Evolutionary conservation across 1,284 basidiomycete genomes (phyloP), one percentile per base, ranked within the genome.

Genomic region (Rhodotorula sp.): DNA sequence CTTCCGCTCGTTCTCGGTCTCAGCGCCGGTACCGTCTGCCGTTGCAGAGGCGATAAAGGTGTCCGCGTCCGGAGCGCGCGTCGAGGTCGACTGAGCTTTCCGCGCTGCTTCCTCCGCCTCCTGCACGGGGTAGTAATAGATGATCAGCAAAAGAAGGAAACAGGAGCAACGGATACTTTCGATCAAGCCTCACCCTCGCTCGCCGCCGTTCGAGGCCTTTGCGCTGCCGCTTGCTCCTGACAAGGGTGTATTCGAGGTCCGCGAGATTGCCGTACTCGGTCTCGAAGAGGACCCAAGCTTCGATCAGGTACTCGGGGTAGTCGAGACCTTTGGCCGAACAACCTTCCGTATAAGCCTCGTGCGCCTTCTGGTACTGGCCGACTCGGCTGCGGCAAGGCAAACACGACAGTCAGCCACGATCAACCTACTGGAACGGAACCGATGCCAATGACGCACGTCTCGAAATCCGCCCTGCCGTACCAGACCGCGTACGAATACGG

Each of bases 291-390:
- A 89, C 79, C 89, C 92, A 97, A 0, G 90, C 89, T 69, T 94
- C 90, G 87, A 92, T 92, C 8, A 98, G 83, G 4, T 88, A 89
- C 80, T 97, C 93, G 0, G 94, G 92, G 90, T 93, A 97, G 81
- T 97, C 94, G 55, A 95, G 78, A 58, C 88, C 85, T 79, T 89
- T 89, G 8, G 54, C 64, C 73, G 78, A 15, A 87, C 86, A 19
- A 89, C 83, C 67, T 88, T 62, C 85, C 28, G 83, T 82, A 81
- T 90, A 93, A 6, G 87, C 82, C 34, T 85, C 83, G 49, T 92
- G 87, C 2, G 89, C 90, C 62, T 85, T 82, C 18, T 86, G 84
- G 69, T 87, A 82, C 71, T 76, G 59, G 50, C 74, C 72, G 18
- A 70, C 61, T 19, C 77, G 76, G 23, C 78, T 79, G 62, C 57